Base-by-base conservation (phyloP, 306 rosid species). In the Quillaja saponaria region DNA sequence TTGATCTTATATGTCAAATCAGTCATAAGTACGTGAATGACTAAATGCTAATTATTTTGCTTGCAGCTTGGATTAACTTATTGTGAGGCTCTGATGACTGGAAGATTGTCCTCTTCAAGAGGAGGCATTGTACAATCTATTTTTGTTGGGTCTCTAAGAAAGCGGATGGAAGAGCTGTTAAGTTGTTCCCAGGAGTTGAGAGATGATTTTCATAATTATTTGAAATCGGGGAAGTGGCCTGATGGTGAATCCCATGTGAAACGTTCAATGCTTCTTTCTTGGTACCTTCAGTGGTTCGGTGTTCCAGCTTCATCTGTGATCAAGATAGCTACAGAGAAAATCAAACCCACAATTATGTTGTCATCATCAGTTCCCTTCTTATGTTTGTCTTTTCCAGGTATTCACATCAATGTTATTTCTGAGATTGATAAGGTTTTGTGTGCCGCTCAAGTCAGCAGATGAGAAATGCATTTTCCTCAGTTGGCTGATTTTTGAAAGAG, bases 201-300 rank as follows among this genome's bases (percentile, higher is more conserved):
- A 76, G 78, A 84, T 17, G 85, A 86, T 80, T 74, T 88, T 52
- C 71, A 65, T 31, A 79, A 66, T 61, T 92, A 92, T 63, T 62
- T 88, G 81, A 80, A 76, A 52, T 67, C 66, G 5, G 88, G 98
- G 67, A 84, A 63, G 73, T 86, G 96, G 95, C 95, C 96, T n/a
- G 78, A 61, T 9, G 81, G 76, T 52, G 85, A 84, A 49, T 56
- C 71, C n/a, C 75, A 58, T 64, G 76, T 73, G 49, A 78, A 64
- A 62, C 83, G 83, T 34, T 44, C 83, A 9, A 63, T 88, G 19
- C 86, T 88, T 71, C 90, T 88, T 68, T 84, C 98, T 69, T 84
- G 95, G 90, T 87, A 72, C 76, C 92, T 85, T 67, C 95, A 86
- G 71, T 92, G 98, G 96, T 92, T 71, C 70, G 78, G 79, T 60